These are phyloP conservation scores for Cryphonectria naterciae DNA, from an alignment of 2,329 filamentous ascomycete genomes.

Conservation along the genomic window DNA sequence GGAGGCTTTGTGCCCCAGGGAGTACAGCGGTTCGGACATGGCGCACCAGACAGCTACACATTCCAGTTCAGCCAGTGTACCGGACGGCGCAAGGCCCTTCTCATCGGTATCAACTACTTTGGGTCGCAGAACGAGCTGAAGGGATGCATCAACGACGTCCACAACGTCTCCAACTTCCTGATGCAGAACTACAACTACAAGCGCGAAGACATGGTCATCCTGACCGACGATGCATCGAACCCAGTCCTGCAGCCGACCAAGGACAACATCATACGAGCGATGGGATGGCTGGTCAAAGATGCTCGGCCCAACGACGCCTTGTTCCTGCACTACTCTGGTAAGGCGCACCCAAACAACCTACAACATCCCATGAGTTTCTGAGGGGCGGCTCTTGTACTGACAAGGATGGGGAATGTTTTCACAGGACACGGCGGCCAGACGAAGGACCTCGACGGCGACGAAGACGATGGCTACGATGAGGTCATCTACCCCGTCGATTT, in stretches of 20 bases:
- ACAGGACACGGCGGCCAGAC: slow-evolving; percentile 76
- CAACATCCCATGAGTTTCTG: not conserved
- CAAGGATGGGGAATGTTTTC: not conserved
- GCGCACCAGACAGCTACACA: slow-evolving; percentile 69
- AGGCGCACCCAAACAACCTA: slow-evolving; percentile 22
- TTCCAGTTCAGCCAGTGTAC: slow-evolving; percentile 80
- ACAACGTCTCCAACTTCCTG: slow-evolving; percentile 75
- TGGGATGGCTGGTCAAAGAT: slow-evolving; percentile 75
- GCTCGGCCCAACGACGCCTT: slow-evolving; percentile 75
- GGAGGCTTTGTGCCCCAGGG: slow-evolving; percentile 44
- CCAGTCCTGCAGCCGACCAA: slow-evolving; percentile 75
- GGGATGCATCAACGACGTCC: slow-evolving; percentile 81
- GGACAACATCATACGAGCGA: slow-evolving; percentile 73
- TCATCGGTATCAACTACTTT: slow-evolving; percentile 84
- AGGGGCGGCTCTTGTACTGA: not conserved
- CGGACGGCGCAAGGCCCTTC: slow-evolving; percentile 71
- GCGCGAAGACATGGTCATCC: slow-evolving; percentile 77
- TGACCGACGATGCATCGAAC: slow-evolving; percentile 76
- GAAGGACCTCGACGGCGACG: slow-evolving; percentile 73
- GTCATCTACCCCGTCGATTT: slow-evolving; percentile 81
- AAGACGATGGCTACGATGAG: slow-evolving; percentile 78
- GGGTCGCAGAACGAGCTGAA: slow-evolving; percentile 71
- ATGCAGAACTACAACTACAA: slow-evolving; percentile 71
- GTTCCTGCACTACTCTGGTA: slow-evolving; percentile 77
- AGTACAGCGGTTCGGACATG: slow-evolving; percentile 66